Evolutionary conservation across 305 asterid genomes (phyloP), one percentile per base, ranked within the genome.

Genomic region (Stenogyne calaminthoides): DNA sequence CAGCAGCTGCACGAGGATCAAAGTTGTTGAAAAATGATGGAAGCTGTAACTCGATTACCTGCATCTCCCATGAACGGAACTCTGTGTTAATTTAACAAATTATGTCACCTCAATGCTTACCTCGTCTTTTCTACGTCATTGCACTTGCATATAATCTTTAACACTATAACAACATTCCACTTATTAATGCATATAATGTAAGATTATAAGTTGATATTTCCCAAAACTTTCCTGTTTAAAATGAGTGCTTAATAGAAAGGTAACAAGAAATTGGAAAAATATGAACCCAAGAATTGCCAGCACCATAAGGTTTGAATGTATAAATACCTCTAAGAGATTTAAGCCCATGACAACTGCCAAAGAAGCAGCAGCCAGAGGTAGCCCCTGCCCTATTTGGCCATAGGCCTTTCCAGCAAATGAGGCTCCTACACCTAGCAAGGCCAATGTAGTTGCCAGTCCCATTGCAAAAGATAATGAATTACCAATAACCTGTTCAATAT

Each of bases 391-490:
- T 56, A 94, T 77, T 81, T 94, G 99, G 79, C 98, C 99, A 77
- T 92, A 94, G 34, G 99, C 98, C 86, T 92, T 94, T 78, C 99
- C 99, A 69, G 99, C 99, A 84, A 92, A 88, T 64, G 99, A 93
- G 75, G 99, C 99, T 57, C 87, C 99, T 63, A 94, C 73, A 54
- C 99, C 99, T 70, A 94, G 95, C 55, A 94, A 75, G 69, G 99
- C 99, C 75, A 94, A 77, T 12, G 99, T 88, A 25, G 98, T 92
- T 6, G 99, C 99, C 86, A 94, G 80, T 73, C 99, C 99, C 86
- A 94, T 81, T 37, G 99, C 96, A 83, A 94, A 92, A 37, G 99
- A 84, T 79, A 92, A 52, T 14, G 99, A 94, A 77, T 92, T 86
- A 79, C 97, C 97, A 51, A 92, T 72, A 70, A 86, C 88, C 98